Evolutionary conservation across 768 basidiomycete species (phyloP), one percentile per base, ranked within the genome.

Genomic region (Mycena crocata): DNA sequence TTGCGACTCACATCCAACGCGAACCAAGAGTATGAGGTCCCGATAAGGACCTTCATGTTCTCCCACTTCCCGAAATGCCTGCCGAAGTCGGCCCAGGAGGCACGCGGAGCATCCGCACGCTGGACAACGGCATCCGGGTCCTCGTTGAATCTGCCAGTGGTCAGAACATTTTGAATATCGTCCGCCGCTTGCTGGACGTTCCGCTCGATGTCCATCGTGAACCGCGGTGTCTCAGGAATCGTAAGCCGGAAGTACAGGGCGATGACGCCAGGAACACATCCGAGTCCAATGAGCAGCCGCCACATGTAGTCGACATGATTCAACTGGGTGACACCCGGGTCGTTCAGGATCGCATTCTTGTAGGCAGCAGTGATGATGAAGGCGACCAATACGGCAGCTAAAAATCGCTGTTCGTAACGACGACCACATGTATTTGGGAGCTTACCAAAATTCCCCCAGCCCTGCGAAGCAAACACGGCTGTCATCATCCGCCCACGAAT

Each of bases 171-270:
- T 59, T 90, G 84, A 66, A 95, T 92, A 71, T 96, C 95, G 28
- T 83, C 78, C 2, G 87, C 59, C 6, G 94, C 95, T 74, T 90
- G 91, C 40, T 86, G 82, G 39, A 96, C 80, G 77, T 96, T 94
- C 54, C 91, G 85, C 78, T 95, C 93, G 65, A 96, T 87, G 82
- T 96, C 95, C 91, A 96, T 94, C 66, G 94, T 97, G 76, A 85
- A 87, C 67, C 95, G 93, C 30, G 95, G 94, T 0, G 94, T 96
- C 77, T 96, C 94, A 2, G 94, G 93, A 72, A 96, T 95, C n/a
- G 94, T 95, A 24, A 96, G 85, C 75, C 95, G 93, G 91, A 94
- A 96, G 83, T 95, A 95, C 57, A 96, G 88, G 23, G 93, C 95
- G 62, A 95, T 74, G 44, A 83, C 84, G 57, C 88, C 95, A 37